Percentiles rank a stretch among this genome's conserved stretches.
Evolutionary conservation across 2,329 filamentous ascomycete genomes (phyloP).

Genomic region (Tolypocladium inflatum): DNA sequence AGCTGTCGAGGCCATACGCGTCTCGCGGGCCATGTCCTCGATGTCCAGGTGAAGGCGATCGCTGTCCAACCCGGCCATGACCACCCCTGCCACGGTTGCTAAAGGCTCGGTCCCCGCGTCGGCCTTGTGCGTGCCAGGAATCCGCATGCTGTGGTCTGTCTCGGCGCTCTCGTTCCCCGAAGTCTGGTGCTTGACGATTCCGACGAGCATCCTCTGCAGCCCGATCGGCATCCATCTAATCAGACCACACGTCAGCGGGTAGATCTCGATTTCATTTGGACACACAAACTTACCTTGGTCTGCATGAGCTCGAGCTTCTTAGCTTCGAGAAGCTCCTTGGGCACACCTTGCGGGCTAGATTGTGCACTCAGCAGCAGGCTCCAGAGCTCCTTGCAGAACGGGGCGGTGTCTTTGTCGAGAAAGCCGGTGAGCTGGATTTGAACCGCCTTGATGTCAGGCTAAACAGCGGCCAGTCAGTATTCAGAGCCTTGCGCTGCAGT

Average conservation of each 20-base stretch:
- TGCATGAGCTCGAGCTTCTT: slow-evolving; percentile 94
- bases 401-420: slow-evolving; percentile 79
- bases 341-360: slow-evolving; percentile 77
- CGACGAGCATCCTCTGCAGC: slow-evolving; percentile 66
- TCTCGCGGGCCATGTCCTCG: slow-evolving; percentile 33
- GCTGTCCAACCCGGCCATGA: slow-evolving; percentile 31
- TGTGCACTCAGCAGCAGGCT: slow-evolving; percentile 85
- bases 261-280: background rate
- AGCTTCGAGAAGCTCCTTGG: slow-evolving; percentile 86
- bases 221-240: slow-evolving; percentile 70
- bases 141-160: slow-evolving; percentile 43
- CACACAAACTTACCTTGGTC: slow-evolving; percentile 60
- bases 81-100: slow-evolving; percentile 33
- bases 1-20: slow-evolving; percentile 39
- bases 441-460: slow-evolving; percentile 93
- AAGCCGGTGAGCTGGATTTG: slow-evolving; percentile 95
- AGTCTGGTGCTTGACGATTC: slow-evolving; percentile 55
- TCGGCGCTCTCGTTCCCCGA: slow-evolving; percentile 56
- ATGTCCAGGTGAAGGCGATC: slow-evolving; percentile 39
- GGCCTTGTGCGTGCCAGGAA: slow-evolving; percentile 42
- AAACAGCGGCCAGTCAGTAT: slow-evolving; percentile 12
- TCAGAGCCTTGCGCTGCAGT: background rate
- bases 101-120: slow-evolving; percentile 42
- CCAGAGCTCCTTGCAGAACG: slow-evolving; percentile 93
- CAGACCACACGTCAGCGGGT: slow-evolving; percentile 1